phyloP scores from a whole-genome alignment of 192 early-diverging fungal genomes.

The Coemansia sp. region DNA sequence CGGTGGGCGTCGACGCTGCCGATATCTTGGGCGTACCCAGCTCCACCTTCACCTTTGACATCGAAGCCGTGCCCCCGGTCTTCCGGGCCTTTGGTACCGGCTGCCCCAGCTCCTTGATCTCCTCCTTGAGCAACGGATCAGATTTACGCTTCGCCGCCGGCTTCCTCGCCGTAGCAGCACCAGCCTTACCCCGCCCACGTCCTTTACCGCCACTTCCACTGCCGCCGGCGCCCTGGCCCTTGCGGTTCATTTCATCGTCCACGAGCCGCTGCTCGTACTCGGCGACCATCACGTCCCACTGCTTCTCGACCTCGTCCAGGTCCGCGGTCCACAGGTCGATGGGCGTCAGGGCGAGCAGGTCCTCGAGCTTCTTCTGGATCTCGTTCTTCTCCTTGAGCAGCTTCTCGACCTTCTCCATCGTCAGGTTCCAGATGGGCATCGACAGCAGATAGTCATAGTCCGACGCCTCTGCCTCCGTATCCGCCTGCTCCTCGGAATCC shows the following conservation, averaged over 20 bases:
- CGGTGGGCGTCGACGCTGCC: not conserved
- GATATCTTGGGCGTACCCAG: too few species aligned
- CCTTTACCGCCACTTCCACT: too few species aligned
- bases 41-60: not conserved
- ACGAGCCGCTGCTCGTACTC: slow-evolving; percentile 37
- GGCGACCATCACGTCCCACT: slow-evolving; percentile 68
- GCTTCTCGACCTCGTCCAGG: slow-evolving; percentile 75
- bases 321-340: slow-evolving; percentile 83
- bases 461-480: slow-evolving; percentile 16
- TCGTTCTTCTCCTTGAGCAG: slow-evolving; percentile 65
- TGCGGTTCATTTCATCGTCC: slow-evolving; percentile 43
- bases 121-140: slow-evolving; percentile 30
- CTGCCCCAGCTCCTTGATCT: slow-evolving; percentile 10
- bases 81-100: slow-evolving; percentile 10
- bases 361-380: slow-evolving; percentile 69
- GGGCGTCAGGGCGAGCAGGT: slow-evolving; percentile 62
- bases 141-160: slow-evolving; percentile 46
- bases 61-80: not conserved
- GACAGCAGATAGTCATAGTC: slow-evolving; percentile 84
- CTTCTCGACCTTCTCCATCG: slow-evolving; percentile 80
- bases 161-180: too few species aligned
- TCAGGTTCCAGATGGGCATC: slow-evolving; percentile 91
- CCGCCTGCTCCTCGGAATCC: too few species aligned
- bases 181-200: slow-evolving; percentile 31
- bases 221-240: slow-evolving; percentile 31